Conservation (phyloP, 2,329 filamentous ascomycete species). For the Fusarium verticillioides region DNA sequence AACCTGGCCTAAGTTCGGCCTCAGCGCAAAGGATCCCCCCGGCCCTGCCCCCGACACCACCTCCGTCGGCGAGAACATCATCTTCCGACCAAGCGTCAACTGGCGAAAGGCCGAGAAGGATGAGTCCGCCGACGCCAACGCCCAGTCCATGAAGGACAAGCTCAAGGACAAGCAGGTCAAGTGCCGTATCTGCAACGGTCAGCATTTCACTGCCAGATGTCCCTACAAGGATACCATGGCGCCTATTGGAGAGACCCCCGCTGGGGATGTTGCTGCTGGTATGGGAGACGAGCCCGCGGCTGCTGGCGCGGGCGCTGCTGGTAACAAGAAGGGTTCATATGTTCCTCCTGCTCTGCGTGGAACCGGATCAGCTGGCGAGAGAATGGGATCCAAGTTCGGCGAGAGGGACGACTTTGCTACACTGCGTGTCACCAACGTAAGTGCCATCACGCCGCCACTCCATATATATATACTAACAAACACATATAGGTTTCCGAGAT, state of each 20-base stretch:
- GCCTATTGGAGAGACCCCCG: slow-evolving; percentile 73
- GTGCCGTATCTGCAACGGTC: slow-evolving; percentile 97
- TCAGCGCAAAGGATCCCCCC: slow-evolving; percentile 82
- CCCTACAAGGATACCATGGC: slow-evolving; percentile 99
- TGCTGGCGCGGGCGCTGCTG: slow-evolving; percentile 54
- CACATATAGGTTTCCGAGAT: slow-evolving; percentile 88
- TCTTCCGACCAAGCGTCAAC: slow-evolving; percentile 92
- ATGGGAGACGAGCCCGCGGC: slow-evolving; percentile 61
- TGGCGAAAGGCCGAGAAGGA: slow-evolving; percentile 92
- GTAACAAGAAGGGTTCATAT: slow-evolving; percentile 79
- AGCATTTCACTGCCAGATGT: slow-evolving; percentile 99
- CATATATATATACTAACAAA: slow-evolving; percentile 42
- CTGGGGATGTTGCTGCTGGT: slow-evolving; percentile 66
- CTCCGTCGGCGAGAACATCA: slow-evolving; percentile 95
- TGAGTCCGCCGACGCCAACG: slow-evolving; percentile 78
- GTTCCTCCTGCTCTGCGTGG: slow-evolving; percentile 93
- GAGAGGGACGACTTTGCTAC: slow-evolving; percentile 97
- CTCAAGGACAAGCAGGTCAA: slow-evolving; percentile 99
- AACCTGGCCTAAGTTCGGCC: slow-evolving; percentile 91
- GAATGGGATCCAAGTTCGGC: slow-evolving; percentile 87
- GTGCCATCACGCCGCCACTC: slow-evolving; percentile 51
- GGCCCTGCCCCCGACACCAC: slow-evolving; percentile 92
- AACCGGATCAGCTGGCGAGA: slow-evolving; percentile 75
- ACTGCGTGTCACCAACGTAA: slow-evolving; percentile 95
- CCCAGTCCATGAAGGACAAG: slow-evolving; percentile 80